Base-by-base conservation (phyloP, 805 yeast species). In the Ogataea wickerhamii region DNA sequence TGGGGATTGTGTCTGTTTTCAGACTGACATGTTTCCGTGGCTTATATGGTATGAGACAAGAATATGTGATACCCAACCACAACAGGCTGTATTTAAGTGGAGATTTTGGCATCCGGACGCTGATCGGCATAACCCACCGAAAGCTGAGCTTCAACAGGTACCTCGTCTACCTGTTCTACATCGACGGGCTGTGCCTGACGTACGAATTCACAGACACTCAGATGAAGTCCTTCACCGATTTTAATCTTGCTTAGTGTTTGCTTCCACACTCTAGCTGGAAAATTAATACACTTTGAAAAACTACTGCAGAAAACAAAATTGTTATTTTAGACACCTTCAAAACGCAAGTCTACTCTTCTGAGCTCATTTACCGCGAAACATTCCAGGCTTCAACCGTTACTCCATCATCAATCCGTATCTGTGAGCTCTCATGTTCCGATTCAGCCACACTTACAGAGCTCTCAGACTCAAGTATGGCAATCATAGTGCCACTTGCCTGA, bases 21-120 rank as follows among this genome's bases (percentile, higher is more conserved):
- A 49, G 78, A 17, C 44, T 72, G 22, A 70, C 72, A 3, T 51
- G 61, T 21, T 65, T 61, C 41, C 45, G 72, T 20, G 76, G 76
- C 0, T 37, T 70, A 1, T 60, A 56, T 43, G 58, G 66, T 14
- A 48, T 72, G 40, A 62, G 74, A 39, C 65, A 66, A 23, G 81
- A 76, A 44, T 61, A 52, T 32, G 55, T 73, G 16, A 67, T 74
- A 37, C 64, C 69, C 18, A 50, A 51, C 18, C 50, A 46, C 25
- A 41, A 43, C 22, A 38, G 47, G 20, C 31, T 53, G 22, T 54
- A 46, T 18, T 27, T 51, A 21, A 44, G 48, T 28, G 50, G 47
- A 6, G 47, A 41, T 26, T 46, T 48, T 19, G 53, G 53, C 7
- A 36, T 43, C 3, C 37, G 58, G 11, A 52, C 56, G 4, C 32